Base-by-base conservation (phyloP, 2,329 filamentous ascomycete genomes). In the Ceratocystis huliohia region DNA sequence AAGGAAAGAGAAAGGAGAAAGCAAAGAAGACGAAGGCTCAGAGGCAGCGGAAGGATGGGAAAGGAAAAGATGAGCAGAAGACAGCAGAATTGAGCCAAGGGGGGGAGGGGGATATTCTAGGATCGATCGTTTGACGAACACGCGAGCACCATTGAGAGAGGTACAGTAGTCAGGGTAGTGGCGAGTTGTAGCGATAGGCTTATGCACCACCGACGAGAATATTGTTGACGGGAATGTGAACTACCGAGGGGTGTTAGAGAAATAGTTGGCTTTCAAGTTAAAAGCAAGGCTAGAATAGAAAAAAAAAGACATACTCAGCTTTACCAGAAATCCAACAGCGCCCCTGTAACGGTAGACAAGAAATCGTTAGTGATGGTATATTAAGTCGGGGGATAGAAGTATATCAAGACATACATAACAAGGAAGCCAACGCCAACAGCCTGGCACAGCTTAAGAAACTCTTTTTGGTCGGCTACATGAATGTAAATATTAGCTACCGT, bases 171-270 rank as follows among this genome's bases (percentile, higher is more conserved):
- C 13, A 41, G 0, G 37, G 37, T 41, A 41, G 10, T 41, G 10
- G 37, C 37, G 37, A 3, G 10, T 41, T 15, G 22, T 28, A 56
- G 5, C n/a, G 13, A 57, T 25, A 28, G 28, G 25, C 37, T 78
- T 82, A 87, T 74, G 84, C 84, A 74, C 82, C 84, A 68, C 84
- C 84, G 70, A 88, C 85, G 67, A 88, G 80, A 68, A 87, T 84
- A 75, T 87, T 84, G 81, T 88, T 88, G 70, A 88, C 81, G 69
- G 85, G 85, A 62, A 88, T 86, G 74, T 88, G 85, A 70, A 88
- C 83, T 86, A 20, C 2, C 53, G 4, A 13, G 22, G n/a, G 4
- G 13, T 3, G 59, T 67, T 67, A 68, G 67, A 33, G 15, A 1
- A 17, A 5, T 15, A 8, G 30, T 22, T 4, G 48, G 48, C 2